Evolutionary conservation across 768 basidiomycete genomes (phyloP).

Genomic region (Sporobolomyces phaffii): DNA sequence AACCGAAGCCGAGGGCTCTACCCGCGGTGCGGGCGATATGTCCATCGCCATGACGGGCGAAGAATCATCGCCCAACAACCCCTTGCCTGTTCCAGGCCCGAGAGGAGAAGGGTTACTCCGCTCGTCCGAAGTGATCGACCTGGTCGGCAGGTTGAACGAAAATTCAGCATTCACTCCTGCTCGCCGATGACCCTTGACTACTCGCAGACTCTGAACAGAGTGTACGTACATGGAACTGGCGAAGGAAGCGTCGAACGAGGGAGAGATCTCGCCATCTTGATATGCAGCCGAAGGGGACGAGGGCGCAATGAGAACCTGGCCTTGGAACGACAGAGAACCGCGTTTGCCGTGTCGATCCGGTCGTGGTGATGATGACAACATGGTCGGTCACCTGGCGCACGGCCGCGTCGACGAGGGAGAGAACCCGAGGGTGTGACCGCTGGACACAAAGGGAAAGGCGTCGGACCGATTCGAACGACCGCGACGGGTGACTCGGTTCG

Average conservation of each 20-base stretch:
- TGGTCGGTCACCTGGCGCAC: not conserved
- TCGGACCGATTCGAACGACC: not conserved
- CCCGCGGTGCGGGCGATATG: slow-evolving; percentile 25
- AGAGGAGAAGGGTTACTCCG: slow-evolving; percentile 14
- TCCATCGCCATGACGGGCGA: slow-evolving; percentile 30
- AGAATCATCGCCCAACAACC: not conserved
- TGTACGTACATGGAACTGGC: slow-evolving; percentile 32
- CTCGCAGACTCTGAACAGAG: no score
- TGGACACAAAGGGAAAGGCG: not conserved
- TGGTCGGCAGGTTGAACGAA: slow-evolving; percentile 2
- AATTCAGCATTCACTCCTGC: slow-evolving; percentile 8
- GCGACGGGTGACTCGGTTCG: not conserved
- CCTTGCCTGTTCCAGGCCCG: not conserved
- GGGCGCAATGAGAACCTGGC: slow-evolving; percentile 7
- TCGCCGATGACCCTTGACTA: no score
- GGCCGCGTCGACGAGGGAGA: not conserved
- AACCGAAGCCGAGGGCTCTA: not conserved
- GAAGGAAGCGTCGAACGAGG: slow-evolving; percentile 36
- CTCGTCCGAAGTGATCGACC: slow-evolving; percentile 35
- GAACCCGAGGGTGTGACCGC: not conserved
- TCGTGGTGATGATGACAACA: slow-evolving; percentile 29
- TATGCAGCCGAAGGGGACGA: slow-evolving; percentile 29
- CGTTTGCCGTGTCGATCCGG: not conserved
- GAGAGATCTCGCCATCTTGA: slow-evolving; percentile 31
- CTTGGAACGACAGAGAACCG: not conserved